A percentile compares a stretch with the other conserved stretches of the same genome.
Conservation (phyloP, 306 rosid genomes). For the Rosa rugosa region DNA sequence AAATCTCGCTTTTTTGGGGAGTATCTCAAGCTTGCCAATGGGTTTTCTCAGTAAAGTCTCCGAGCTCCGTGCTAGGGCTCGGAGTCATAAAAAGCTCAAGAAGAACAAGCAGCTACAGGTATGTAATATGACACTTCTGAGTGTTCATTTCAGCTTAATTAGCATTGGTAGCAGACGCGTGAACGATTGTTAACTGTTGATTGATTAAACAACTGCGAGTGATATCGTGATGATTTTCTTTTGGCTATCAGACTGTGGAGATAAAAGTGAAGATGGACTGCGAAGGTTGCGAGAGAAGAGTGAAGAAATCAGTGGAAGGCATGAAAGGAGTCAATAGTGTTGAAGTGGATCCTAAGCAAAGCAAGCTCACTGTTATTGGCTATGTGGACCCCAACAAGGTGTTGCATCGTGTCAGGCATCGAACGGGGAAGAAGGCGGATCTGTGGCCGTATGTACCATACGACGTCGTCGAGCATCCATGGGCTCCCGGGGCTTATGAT, state of each 20-base stretch:
- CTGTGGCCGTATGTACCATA: conserved; percentile 49
- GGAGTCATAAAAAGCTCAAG: conserved; percentile 20
- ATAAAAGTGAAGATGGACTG: conserved; percentile 57
- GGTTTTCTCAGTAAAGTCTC: conserved; percentile 26
- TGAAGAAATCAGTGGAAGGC: conserved; percentile 44
- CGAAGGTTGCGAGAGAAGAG: conserved; percentile 44
- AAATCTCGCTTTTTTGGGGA: no score
- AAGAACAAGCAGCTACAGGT: conserved; percentile 34
- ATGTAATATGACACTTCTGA: background rate
- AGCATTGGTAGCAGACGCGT: background rate
- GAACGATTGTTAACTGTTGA: background rate
- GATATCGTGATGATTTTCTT: background rate
- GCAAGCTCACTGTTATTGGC: conserved; percentile 48
- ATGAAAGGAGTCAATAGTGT: conserved; percentile 51
- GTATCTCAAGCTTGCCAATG: conserved; percentile 16
- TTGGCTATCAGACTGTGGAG: conserved; percentile 39
- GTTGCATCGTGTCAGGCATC: conserved; percentile 39
- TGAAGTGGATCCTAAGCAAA: conserved; percentile 42
- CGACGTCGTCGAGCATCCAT: conserved; percentile 51
- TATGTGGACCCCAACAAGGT: conserved; percentile 42
- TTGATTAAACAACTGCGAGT: background rate
- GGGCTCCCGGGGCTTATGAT: conserved; percentile 45
- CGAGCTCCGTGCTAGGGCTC: conserved; percentile 2
- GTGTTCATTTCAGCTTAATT: background rate
- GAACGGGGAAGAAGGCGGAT: conserved; percentile 54